Conservation (phyloP, 2,329 filamentous ascomycete species). For the Cladosporium austrohemisphaericum region DNA sequence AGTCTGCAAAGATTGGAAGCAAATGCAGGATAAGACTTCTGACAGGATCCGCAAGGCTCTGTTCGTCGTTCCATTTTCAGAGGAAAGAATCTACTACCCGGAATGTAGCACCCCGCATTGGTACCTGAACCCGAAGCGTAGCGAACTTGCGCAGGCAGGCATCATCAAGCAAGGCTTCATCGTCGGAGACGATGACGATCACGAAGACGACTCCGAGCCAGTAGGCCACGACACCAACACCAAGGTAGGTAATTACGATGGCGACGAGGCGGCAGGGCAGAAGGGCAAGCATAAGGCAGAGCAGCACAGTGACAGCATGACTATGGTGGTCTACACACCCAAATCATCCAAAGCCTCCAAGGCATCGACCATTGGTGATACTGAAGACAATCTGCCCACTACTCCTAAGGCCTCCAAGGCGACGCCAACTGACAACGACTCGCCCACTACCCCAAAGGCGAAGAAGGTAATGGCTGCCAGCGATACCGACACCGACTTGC, state of each 20-base stretch:
- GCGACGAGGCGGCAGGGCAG: neutral
- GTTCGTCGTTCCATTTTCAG: neutral
- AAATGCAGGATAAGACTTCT: neutral
- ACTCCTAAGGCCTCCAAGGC: too few relatives aligned
- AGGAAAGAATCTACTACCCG: neutral
- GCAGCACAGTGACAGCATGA: neutral
- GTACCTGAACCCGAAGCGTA: neutral
- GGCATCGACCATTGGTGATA: neutral
- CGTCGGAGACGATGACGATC: neutral
- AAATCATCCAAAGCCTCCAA: neutral
- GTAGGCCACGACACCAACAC: too few relatives aligned
- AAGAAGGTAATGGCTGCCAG: too few relatives aligned
- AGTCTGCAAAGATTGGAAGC: slow-evolving; percentile 13
- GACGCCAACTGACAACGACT: too few relatives aligned
- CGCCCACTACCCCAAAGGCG: too few relatives aligned
- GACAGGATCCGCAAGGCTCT: neutral
- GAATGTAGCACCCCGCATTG: neutral
- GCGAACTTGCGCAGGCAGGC: too few relatives aligned
- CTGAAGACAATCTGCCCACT: too few relatives aligned
- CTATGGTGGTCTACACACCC: neutral
- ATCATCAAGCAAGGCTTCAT: neutral
- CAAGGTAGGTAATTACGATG: too few relatives aligned
- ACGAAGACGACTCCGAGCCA: neutral
- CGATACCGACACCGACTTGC: too few relatives aligned
- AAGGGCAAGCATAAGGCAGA: neutral